Base-by-base conservation (phyloP, 2,329 filamentous ascomycete species). In the Fusarium foetens region DNA sequence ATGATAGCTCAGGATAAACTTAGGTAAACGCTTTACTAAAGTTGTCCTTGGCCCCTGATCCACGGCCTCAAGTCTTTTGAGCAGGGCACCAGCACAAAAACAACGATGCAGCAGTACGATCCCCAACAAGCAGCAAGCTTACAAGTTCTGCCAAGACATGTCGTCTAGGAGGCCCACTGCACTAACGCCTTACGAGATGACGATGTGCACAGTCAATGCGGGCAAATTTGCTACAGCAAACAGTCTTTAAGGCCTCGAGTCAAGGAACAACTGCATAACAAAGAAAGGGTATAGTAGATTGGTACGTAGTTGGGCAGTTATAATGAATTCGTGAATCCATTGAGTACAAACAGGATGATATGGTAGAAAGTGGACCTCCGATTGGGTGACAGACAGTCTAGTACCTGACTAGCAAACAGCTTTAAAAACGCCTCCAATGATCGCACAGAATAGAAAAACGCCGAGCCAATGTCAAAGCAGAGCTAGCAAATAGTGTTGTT, bases 341-440 rank as follows among this genome's bases (percentile, higher is more conserved):
- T 17, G 42, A 58, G 41, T 67, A 64, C 29, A 58, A 41, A 42
- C 6, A 39, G 8, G 33, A 49, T 33, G 31, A 51, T 25, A 51
- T 27, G 21, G 49, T 52, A 31, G 42, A 60, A 49, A 53, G 61
- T 64, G 45, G 57, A 17, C 36, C 57, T 63, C 31, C 25, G 23
- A 43, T 29, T 31, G 23, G 23, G 35, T 58, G 54, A 66, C 29
- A 42, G 66, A 58, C 58, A 69, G 58, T 69, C 66, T 69, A 69
- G 66, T 69, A 69, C 65, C 66, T 64, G 65, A 68, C 66, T 68
- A 68, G 66, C 45, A 64, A 46, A 35, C n/a, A 63, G 58, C 41
- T 55, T 54, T 38, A 49, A 58, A 35, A 68, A 68, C 51, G 65
- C 66, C 66, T 69, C 66, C 65, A 69, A 68, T 68, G 65, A 48